A percentile compares a stretch with the other conserved stretches of the same genome.
Evolutionary conservation across 345 rosid species (phyloP).

Genomic region (Excoecaria agallocha): DNA sequence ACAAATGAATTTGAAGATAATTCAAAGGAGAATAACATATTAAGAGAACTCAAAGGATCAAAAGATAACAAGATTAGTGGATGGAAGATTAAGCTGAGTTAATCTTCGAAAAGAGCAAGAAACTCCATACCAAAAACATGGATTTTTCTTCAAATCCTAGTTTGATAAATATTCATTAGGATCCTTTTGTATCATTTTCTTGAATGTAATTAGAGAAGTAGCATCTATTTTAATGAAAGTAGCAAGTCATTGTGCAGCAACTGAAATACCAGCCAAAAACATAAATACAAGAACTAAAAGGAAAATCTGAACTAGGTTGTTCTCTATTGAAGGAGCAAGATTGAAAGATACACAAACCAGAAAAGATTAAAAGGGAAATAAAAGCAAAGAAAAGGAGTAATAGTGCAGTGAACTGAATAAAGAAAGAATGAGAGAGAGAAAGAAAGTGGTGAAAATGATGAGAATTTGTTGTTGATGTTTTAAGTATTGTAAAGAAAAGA

Average conservation of each 20-base stretch:
- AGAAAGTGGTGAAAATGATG: slow-evolving; percentile 45
- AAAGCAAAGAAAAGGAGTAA: not conserved
- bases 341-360: slow-evolving; percentile 9
- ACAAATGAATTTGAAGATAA: slow-evolving; percentile 57
- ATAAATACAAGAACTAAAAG: slow-evolving; percentile 24
- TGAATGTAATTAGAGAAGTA: slow-evolving; percentile 61
- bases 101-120: slow-evolving; percentile 66
- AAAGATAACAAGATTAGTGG: slow-evolving; percentile 49
- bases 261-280: slow-evolving; percentile 31
- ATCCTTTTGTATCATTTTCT: slow-evolving; percentile 62
- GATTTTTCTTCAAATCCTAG: slow-evolving; percentile 51
- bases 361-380: slow-evolving; percentile 8
- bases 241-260: slow-evolving; percentile 23
- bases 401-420: not conserved
- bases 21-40: slow-evolving; percentile 55
- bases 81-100: slow-evolving; percentile 64
- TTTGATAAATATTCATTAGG: slow-evolving; percentile 56
- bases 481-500: slow-evolving; percentile 24
- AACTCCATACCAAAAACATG: slow-evolving; percentile 75
- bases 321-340: slow-evolving; percentile 49
- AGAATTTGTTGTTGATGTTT: slow-evolving; percentile 34
- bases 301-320: slow-evolving; percentile 36
- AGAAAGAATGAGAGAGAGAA: slow-evolving; percentile 19
- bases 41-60: slow-evolving; percentile 54
- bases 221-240: slow-evolving; percentile 68